Base-by-base conservation (phyloP, 305 asterid genomes). In the Stenogyne calaminthoides region DNA sequence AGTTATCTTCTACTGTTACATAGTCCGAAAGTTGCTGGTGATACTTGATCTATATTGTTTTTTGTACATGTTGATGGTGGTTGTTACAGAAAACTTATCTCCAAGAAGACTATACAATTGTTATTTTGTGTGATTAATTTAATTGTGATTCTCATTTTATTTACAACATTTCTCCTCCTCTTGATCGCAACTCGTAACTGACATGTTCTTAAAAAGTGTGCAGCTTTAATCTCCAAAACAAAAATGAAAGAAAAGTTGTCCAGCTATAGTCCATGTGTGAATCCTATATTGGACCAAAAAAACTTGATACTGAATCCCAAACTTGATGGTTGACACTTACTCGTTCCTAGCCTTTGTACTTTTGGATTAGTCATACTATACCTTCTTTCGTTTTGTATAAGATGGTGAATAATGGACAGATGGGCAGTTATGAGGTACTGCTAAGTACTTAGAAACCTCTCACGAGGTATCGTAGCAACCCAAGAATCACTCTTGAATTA, bases 181-280 rank as follows among this genome's bases (percentile, higher is more conserved):
- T 68, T 59, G 27, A 51, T 60, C 65, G 56, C 51, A 49, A 9
- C 5, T 61, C 11, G 12, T 32, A 18, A 14, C 44, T 36, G 61
- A 40, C 25, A 63, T 52, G 7, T 37, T 60, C 44, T 3, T 59
- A 29, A n/a, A 20, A 58, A 6, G n/a, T 9, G 40, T 16, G 60
- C 29, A 18, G 46, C 69, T 71, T 36, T 60, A 60, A 58, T 58
- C 40, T 25, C 20, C 6, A 52, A 7, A 52, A 16, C 2, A 14
- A 8, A 52, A 8, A 18, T 18, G 6, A 51, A 7, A 52, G 8
- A 2, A 11, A 44, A 11, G 51, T 11, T 44, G 51, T 12, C 51
- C 18, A 15, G 27, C 69, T 71, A 16, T 67, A n/a, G n/a, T n/a
- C n/a, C n/a, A n/a, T n/a, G 52, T 66, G 46, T 32, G 49, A 25